These are phyloP conservation scores for Agrocybe chaxingu DNA, from an alignment of 768 basidiomycete genomes.

Conservation along the genomic window DNA sequence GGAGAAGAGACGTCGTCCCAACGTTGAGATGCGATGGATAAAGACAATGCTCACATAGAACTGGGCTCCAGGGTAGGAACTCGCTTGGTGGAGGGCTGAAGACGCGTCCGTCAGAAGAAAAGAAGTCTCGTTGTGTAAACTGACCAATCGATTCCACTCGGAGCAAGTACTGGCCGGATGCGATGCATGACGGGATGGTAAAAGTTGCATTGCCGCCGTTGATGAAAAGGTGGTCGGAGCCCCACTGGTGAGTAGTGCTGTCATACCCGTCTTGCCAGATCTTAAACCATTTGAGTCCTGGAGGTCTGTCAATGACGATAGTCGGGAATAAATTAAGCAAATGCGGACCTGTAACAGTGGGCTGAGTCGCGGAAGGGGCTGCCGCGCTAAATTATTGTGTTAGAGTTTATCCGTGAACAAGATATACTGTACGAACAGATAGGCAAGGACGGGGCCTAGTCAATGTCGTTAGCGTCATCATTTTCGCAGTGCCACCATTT, in stretches of 20 bases:
- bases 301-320: neutral
- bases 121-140: neutral
- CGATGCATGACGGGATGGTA: constrained; percentile 43
- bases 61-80: constrained; percentile 50
- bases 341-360: constrained; percentile 30
- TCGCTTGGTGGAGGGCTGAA: constrained; percentile 10
- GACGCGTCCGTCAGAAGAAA: neutral
- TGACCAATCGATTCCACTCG: constrained; percentile 51
- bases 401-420: neutral
- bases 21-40: neutral
- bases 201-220: constrained; percentile 51
- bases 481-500: constrained; percentile 11
- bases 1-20: neutral
- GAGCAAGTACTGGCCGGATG: constrained; percentile 46
- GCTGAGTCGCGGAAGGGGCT: constrained; percentile 39
- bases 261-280: constrained; percentile 44
- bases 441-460: constrained; percentile 41
- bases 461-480: neutral
- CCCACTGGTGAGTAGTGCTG: constrained; percentile 37
- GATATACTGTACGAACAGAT: constrained; percentile 32
- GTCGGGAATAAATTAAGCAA: constrained; percentile 12
- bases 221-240: constrained; percentile 40
- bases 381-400: constrained; percentile 29
- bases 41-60: constrained; percentile 40
- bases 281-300: constrained; percentile 54